phyloP scores from a whole-genome alignment of 768 basidiomycete species.

The Leucocoprinus sp. region DNA sequence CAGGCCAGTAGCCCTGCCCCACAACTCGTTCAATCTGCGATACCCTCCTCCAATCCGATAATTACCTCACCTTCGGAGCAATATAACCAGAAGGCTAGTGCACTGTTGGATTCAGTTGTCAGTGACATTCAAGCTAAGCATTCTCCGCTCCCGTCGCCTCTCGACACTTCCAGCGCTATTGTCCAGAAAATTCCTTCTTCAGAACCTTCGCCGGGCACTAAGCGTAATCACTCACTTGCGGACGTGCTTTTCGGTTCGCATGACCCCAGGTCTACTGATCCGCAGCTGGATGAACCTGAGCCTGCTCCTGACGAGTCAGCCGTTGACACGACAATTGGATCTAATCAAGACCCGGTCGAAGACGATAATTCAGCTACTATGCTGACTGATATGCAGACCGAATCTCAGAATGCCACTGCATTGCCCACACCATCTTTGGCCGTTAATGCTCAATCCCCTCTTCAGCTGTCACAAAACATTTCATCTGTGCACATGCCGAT shows the following conservation, averaged over 20 bases:
- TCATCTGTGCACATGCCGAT: slow-evolving; percentile 36
- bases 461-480: slow-evolving; percentile 32
- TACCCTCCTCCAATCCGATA: slow-evolving; percentile 19
- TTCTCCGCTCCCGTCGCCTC: slow-evolving; percentile 18
- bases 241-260: slow-evolving; percentile 64
- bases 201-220: slow-evolving; percentile 28
- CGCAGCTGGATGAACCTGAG: slow-evolving; percentile 15
- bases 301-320: neutral
- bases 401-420: slow-evolving; percentile 11
- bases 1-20: slow-evolving; percentile 59
- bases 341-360: neutral
- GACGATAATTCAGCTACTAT: neutral
- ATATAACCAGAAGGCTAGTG: slow-evolving; percentile 46
- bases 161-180: slow-evolving; percentile 14
- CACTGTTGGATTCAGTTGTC: slow-evolving; percentile 57
- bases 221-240: slow-evolving; percentile 67
- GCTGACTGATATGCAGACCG: neutral
- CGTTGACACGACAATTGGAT: slow-evolving; percentile 1
- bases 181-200: slow-evolving; percentile 14
- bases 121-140: slow-evolving; percentile 37
- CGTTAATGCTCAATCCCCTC: slow-evolving; percentile 23
- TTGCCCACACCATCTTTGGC: slow-evolving; percentile 21
- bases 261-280: slow-evolving; percentile 13
- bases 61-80: slow-evolving; percentile 34
- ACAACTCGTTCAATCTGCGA: slow-evolving; percentile 28